Base-by-base conservation (phyloP, 495 filamentous ascomycete species). In the Lasiosphaeris hirsuta region DNA sequence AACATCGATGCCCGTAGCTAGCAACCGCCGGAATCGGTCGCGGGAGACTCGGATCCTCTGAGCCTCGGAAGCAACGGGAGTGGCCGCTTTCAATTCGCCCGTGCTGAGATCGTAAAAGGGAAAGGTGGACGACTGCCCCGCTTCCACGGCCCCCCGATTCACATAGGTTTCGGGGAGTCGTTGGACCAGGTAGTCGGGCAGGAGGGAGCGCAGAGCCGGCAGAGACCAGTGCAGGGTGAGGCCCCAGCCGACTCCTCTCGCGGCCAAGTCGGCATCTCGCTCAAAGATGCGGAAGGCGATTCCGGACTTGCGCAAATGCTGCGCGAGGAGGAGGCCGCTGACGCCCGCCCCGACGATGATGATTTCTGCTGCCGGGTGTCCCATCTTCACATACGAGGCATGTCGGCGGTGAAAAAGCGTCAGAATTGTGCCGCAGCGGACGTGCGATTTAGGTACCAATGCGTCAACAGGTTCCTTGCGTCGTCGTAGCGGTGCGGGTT, bases 211-310 rank as follows among this genome's bases (percentile, higher is more conserved):
- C 51, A 85, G 68, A 3, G 75, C 75, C 10, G 78, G 70, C 10
- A 84, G 69, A 33, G 76, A 75, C 80, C 79, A 84, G 64, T 85
- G 81, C 51, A 86, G 72, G 0, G 84, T 84, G 10, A 86, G 64
- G 0, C 81, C 83, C 82, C 83, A 86, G 56, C 84, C 83, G 11
- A 72, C 71, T 11, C 70, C 75, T 11, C 82, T 77, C 7, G 75
- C 71, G 13, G 68, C 57, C 8, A 77, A 57, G 52, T 68, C 64
- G 44, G 72, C 60, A 62, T 86, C 82, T 2, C 79, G 75, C 57
- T 86, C 84, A 61, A 81, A 86, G 51, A 86, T 68, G 30, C 64
- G 66, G 60, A 77, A 82, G 1, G 76, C 63, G 7, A 69, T 60
- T 33, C 55, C 61, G 39, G 51, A 41, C 38, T 75, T 76, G 50